Evolutionary conservation across 306 rosid species (phyloP), one percentile per base, ranked within the genome.

Genomic region (Quercus dentata): DNA sequence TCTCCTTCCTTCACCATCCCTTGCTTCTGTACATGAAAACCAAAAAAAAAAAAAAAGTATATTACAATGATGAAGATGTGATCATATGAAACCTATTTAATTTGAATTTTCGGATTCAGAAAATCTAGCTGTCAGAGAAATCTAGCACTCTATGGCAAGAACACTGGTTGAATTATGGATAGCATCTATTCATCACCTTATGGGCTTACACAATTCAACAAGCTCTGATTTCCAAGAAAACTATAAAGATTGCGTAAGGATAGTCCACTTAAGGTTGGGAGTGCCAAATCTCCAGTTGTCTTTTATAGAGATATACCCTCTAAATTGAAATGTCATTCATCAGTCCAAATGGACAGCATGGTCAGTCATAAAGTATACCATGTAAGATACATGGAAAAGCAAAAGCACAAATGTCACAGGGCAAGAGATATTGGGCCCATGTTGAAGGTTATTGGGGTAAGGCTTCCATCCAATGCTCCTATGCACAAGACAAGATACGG

Each of bases 1-100:
- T 95, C 99, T 79, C 99, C 99, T 59, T 83, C 88, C 90, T 88
- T 95, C 76, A 95, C 94, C 98, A 95, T 87, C 75, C 99, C 99
- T 85, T 93, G 98, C 28, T 86, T 84, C 99, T 93, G 92, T 82
- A 80, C 5, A 71, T 23, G 17, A 52, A 74, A 82, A 62, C 18
- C 80, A 61, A 3, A 2, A n/a, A n/a, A n/a, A n/a, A n/a, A n/a
- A n/a, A n/a, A n/a, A 1, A 23, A 57, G 71, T 57, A 28, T 19
- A 72, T 69, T 46, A 81, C 21, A 10, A 67, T 44, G 44, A 56
- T 23, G 35, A 31, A 84, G 46, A 35, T 10, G 81, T 49, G 15
- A 49, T 49, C 17, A 1, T 2, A 49, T 13, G 15, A 49, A 11
- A 49, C 17, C 54, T 49, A 49, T 49, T 1, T 49, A 49, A 3